Evolutionary conservation across 805 yeast species (phyloP).

Genomic region (Metschnikowia baotianmanensis): DNA sequence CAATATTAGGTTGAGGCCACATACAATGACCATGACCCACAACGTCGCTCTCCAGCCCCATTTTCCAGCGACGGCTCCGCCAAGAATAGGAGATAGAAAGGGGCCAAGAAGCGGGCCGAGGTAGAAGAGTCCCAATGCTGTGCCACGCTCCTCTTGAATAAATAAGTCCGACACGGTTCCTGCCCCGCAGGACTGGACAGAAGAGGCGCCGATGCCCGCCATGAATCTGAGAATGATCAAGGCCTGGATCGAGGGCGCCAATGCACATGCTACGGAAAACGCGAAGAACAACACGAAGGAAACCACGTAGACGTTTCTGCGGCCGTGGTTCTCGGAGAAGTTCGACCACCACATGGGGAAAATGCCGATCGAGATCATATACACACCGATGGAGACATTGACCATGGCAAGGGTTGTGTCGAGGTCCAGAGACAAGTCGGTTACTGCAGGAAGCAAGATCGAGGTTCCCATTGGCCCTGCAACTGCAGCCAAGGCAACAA

Average conservation of each 20-base stretch:
- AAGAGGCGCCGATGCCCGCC: conserved; percentile 78
- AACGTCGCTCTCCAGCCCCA: conserved; percentile 92
- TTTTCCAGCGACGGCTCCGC: conserved; percentile 66
- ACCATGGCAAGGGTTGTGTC: conserved; percentile 59
- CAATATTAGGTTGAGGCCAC: conserved; percentile 50
- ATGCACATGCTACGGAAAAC: conserved; percentile 71
- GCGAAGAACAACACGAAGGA: conserved; percentile 63
- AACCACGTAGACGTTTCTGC: conserved; percentile 68
- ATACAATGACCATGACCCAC: conserved; percentile 73
- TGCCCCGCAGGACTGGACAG: conserved; percentile 84
- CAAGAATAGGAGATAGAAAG: conserved; percentile 69
- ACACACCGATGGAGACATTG: conserved; percentile 78
- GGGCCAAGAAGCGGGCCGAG: conserved; percentile 84
- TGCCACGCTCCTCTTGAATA: conserved; percentile 65
- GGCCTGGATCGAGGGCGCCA: conserved; percentile 57
- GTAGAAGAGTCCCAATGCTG: conserved; percentile 76
- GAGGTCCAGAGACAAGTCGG: conserved; percentile 52
- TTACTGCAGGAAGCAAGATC: conserved; percentile 75
- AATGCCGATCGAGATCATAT: conserved; percentile 68
- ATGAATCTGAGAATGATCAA: conserved; percentile 68
- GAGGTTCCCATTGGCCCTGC: conserved; percentile 91
- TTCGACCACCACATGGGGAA: conserved; percentile 91
- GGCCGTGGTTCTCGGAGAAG: conserved; percentile 69
- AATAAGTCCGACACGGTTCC: conserved; percentile 80
- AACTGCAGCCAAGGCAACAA: conserved; percentile 71